These are phyloP conservation scores for Paraphoma chrysanthemicola DNA, from an alignment of 2,329 filamentous ascomycete genomes.

Conservation along the genomic window DNA sequence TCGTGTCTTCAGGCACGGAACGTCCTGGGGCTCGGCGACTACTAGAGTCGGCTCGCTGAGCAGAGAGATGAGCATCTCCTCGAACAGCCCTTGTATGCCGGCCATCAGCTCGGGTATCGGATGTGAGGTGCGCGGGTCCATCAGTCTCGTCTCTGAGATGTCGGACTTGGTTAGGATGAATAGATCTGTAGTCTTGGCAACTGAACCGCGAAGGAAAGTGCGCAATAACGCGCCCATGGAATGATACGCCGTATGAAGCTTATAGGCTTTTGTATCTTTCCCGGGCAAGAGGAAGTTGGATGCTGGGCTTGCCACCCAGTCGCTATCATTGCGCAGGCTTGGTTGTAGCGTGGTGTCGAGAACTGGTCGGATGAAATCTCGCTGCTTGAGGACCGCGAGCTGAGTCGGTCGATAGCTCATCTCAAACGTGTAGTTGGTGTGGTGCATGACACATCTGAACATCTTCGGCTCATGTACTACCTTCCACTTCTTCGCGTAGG, in stretches of 20 bases:
- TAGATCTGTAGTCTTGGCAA: conserved; percentile 23
- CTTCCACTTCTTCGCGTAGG: conserved; percentile 36
- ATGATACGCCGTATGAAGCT: conserved; percentile 42
- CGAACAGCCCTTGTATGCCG: conserved; percentile 39
- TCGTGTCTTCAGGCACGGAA: conserved; percentile 36
- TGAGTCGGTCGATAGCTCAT: conserved; percentile 40
- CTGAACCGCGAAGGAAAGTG: conserved; percentile 43
- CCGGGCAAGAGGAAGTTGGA: conserved; percentile 33
- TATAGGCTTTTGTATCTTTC: conserved; percentile 34
- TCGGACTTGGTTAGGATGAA: conserved; percentile 42
- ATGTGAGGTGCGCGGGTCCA: conserved; percentile 36
- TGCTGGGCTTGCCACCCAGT: conserved; percentile 22
- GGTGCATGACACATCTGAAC: conserved; percentile 44
- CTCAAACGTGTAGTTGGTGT: conserved; percentile 46
- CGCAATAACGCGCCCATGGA: conserved; percentile 42
- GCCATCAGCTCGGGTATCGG: conserved; percentile 36
- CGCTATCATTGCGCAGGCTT: conserved; percentile 13
- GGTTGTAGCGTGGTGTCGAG: conserved; percentile 37
- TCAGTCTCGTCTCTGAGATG: conserved; percentile 43
- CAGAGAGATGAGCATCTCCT: conserved; percentile 47
- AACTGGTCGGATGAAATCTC: conserved; percentile 38
- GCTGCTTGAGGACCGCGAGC: conserved; percentile 23
- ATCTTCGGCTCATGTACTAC: conserved; percentile 42
- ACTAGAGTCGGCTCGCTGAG: conserved; percentile 43
- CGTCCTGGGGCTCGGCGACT: conserved; percentile 24